Evolutionary conservation across 140 eudicot genomes (phyloP).

Genomic region (Flaveria floridana): DNA sequence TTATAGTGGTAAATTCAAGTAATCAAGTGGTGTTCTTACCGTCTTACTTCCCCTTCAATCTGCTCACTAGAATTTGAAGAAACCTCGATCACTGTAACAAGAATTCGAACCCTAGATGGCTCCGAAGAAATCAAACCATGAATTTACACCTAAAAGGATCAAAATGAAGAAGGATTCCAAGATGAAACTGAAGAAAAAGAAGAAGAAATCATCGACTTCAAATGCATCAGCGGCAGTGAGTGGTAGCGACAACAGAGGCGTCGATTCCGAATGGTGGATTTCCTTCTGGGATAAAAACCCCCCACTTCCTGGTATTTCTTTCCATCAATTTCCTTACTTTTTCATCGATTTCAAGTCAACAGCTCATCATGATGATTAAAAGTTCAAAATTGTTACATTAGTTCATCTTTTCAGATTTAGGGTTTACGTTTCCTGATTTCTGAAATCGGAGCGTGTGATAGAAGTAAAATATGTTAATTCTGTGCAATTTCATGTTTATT

Average conservation of each 20-base stretch:
- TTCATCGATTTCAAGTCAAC: neutral
- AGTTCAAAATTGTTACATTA: neutral
- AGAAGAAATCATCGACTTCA: constrained; percentile 35
- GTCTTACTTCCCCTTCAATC: neutral
- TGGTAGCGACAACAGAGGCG: constrained; percentile 53
- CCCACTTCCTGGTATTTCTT: constrained; percentile 42
- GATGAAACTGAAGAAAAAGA: constrained; percentile 57
- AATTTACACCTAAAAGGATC: constrained; percentile 19
- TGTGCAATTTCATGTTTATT: neutral
- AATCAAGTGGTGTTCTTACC: neutral
- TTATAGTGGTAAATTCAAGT: too few species aligned
- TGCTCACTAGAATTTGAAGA: neutral
- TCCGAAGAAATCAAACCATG: constrained; percentile 53
- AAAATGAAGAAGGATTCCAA: constrained; percentile 55
- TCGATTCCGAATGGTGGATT: constrained; percentile 94
- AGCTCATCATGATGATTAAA: neutral
- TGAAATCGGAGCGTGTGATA: constrained; percentile 2
- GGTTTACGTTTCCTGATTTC: constrained; percentile 20
- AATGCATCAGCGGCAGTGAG: constrained; percentile 21
- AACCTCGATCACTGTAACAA: neutral
- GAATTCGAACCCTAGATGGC: constrained; percentile 48
- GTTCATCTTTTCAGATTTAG: constrained; percentile 15
- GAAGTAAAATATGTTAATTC: neutral
- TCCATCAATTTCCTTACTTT: neutral
- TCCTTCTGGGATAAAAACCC: constrained; percentile 71